A percentile compares a stretch with the other conserved stretches of the same genome.
phyloP scores from a whole-genome alignment of 2,329 filamentous ascomycete genomes.

The Cadophora sp. region DNA sequence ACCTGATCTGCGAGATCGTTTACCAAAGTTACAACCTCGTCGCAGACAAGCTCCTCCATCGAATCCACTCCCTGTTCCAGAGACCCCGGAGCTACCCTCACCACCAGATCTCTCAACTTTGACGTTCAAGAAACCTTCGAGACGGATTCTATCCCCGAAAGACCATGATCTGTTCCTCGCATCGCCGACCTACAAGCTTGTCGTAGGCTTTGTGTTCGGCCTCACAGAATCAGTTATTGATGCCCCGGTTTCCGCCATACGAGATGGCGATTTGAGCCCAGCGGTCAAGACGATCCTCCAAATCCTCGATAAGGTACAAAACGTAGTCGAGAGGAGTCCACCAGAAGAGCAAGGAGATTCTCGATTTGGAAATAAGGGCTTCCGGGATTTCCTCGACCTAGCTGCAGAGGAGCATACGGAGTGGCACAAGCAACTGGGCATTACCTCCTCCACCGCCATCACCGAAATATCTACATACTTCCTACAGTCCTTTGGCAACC shows the following conservation, averaged over 20 bases:
- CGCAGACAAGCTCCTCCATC: slow-evolving; percentile 58
- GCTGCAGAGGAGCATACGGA: slow-evolving; percentile 56
- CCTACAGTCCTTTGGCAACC: slow-evolving; percentile 83
- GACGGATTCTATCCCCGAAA: slow-evolving; percentile 79
- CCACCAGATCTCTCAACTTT: slow-evolving; percentile 67
- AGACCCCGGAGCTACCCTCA: slow-evolving; percentile 75
- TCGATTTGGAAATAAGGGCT: slow-evolving; percentile 92
- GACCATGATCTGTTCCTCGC: slow-evolving; percentile 84
- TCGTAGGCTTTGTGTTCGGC: slow-evolving; percentile 85
- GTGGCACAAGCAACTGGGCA: slow-evolving; percentile 70
- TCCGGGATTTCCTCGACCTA: slow-evolving; percentile 80
- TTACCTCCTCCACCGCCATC: slow-evolving; percentile 60
- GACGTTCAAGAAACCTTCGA: slow-evolving; percentile 70
- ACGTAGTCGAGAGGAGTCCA: slow-evolving; percentile 72
- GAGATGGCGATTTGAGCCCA: slow-evolving; percentile 62
- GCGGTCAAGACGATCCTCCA: slow-evolving; percentile 68
- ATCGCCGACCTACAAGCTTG: slow-evolving; percentile 76
- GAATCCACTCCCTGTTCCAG: slow-evolving; percentile 70
- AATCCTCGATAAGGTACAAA: slow-evolving; percentile 74
- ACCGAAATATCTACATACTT: slow-evolving; percentile 83
- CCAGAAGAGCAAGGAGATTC: slow-evolving; percentile 87
- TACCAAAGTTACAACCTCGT: slow-evolving; percentile 73
- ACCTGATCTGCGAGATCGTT: slow-evolving; percentile 60
- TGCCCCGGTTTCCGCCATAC: slow-evolving; percentile 68
- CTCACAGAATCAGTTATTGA: slow-evolving; percentile 83